Evolutionary conservation across 2,329 filamentous ascomycete species (phyloP).

Genomic region (Beauveria bassiana): DNA sequence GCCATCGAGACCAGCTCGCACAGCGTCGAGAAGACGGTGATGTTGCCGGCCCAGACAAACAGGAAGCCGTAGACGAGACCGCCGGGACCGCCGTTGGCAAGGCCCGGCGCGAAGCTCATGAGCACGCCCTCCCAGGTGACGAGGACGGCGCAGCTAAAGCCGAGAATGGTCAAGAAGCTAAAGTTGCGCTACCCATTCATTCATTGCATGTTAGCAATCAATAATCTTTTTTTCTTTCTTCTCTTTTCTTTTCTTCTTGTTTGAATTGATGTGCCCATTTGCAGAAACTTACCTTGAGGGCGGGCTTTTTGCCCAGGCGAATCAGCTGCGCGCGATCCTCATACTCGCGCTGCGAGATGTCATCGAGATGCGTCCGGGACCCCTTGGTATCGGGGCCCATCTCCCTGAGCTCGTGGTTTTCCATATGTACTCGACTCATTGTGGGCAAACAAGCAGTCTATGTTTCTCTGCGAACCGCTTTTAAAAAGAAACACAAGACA

Average conservation of each 20-base stretch:
- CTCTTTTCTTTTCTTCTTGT: neutral
- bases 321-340: slow-evolving; percentile 4
- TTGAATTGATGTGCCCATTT: neutral
- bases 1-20: slow-evolving; percentile 39
- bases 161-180: slow-evolving; percentile 40
- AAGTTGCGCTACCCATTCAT: slow-evolving; percentile 34
- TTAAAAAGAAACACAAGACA: too few species aligned
- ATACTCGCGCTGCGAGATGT: slow-evolving; percentile 6
- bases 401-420: neutral
- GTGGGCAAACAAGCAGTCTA: neutral
- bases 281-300: neutral
- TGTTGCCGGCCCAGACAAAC: slow-evolving; percentile 37
- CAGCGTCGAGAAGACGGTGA: slow-evolving; percentile 33
- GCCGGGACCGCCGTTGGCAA: slow-evolving; percentile 43
- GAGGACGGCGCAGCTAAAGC: slow-evolving; percentile 45
- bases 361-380: neutral
- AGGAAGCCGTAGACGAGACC: slow-evolving; percentile 46
- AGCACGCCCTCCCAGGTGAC: slow-evolving; percentile 44
- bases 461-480: too few species aligned
- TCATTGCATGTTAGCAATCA: neutral
- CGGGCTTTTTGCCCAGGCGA: slow-evolving; percentile 8
- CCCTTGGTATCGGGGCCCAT: neutral
- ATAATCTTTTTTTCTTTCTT: too few species aligned
- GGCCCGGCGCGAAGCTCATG: slow-evolving; percentile 25
- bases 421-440: neutral